Evolutionary conservation across 139 green algal species (phyloP).

Genomic region (Micractinium sp.): DNA sequence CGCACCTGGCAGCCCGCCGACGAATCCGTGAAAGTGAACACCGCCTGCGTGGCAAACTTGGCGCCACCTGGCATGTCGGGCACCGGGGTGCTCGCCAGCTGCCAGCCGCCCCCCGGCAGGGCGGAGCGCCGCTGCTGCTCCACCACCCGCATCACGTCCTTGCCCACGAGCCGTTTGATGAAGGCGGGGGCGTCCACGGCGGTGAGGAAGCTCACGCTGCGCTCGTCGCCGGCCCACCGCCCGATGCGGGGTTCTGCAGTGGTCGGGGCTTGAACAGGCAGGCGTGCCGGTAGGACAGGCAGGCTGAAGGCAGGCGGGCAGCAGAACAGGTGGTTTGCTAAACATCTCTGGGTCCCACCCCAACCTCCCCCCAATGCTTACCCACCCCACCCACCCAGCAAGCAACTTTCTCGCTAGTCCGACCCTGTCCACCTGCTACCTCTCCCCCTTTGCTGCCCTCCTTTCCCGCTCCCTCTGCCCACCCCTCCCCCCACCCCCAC

Average conservation of each 20-base stretch:
- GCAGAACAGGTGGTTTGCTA: background rate
- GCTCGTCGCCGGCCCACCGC: background rate
- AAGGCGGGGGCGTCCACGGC: constrained; percentile 43
- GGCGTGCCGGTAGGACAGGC: background rate
- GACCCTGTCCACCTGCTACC: too few species aligned
- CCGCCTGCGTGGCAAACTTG: constrained; percentile 33
- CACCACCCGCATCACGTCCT: constrained; percentile 28
- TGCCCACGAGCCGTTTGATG: constrained; percentile 33
- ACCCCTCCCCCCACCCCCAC: too few species aligned
- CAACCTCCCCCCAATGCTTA: too few species aligned
- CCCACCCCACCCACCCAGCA: too few species aligned
- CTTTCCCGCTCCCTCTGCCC: too few species aligned
- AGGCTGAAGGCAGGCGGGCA: background rate
- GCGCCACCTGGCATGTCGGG: constrained; percentile 40
- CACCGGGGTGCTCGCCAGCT: constrained; percentile 24
- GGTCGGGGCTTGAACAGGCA: background rate
- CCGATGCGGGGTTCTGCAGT: constrained; percentile 9
- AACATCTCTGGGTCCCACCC: too few species aligned
- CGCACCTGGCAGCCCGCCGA: constrained; percentile 3
- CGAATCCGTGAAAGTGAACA: constrained; percentile 7
- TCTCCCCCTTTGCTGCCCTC: too few species aligned
- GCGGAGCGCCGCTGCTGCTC: constrained; percentile 30
- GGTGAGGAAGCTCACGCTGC: constrained; percentile 32
- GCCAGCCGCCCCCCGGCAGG: background rate
- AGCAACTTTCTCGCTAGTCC: too few species aligned